phyloP scores from a whole-genome alignment of 345 rosid species.

The Aquilaria yunnanensis region DNA sequence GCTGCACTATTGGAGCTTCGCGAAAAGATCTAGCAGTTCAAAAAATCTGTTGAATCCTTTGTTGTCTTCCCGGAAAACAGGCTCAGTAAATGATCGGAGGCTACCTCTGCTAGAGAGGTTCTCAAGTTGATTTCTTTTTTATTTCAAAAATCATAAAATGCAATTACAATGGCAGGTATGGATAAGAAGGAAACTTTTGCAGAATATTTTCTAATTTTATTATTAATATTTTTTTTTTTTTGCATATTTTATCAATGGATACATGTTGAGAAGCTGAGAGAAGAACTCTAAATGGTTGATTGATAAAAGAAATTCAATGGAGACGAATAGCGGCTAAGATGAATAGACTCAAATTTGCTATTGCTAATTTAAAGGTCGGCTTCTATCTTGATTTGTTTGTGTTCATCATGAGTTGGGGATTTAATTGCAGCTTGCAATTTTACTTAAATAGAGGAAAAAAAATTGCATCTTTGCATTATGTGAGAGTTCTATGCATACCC shows the following conservation, averaged over 20 bases:
- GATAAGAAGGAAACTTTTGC: not conserved
- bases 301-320: slow-evolving; percentile 43
- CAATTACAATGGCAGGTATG: no score
- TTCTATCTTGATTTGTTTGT: slow-evolving; percentile 11
- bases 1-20: slow-evolving; percentile 89
- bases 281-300: slow-evolving; percentile 83
- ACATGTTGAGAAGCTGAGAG: slow-evolving; percentile 92
- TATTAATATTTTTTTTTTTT: not conserved
- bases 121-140: slow-evolving; percentile 48
- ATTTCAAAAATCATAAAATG: no score
- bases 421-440: not conserved
- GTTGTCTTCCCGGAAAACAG: slow-evolving; percentile 67
- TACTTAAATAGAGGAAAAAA: no score
- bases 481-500: no score
- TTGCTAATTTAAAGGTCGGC: slow-evolving; percentile 91
- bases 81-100: slow-evolving; percentile 87
- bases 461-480: no score
- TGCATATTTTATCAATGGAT: slow-evolving; percentile 8
- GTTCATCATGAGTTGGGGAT: no score
- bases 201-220: not conserved
- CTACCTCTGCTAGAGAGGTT: slow-evolving; percentile 80
- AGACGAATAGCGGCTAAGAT: slow-evolving; percentile 91
- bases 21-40: slow-evolving; percentile 78
- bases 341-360: slow-evolving; percentile 89
- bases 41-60: slow-evolving; percentile 59